Percentiles rank a stretch among this genome's conserved stretches.
Evolutionary conservation across 495 filamentous ascomycete genomes (phyloP).

Genomic region (Penicillium longicatenatum): DNA sequence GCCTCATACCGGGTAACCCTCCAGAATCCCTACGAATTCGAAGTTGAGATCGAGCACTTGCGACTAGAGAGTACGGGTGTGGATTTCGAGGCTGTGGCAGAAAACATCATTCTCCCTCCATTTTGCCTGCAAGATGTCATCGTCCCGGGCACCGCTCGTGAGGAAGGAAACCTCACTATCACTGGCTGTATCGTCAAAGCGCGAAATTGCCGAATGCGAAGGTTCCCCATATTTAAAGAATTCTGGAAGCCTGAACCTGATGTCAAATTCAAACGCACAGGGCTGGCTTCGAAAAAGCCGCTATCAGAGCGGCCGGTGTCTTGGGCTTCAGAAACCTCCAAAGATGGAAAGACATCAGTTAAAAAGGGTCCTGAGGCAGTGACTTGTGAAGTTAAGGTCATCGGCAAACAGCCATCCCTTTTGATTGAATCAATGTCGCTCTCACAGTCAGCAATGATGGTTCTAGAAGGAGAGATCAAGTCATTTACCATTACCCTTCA

Average conservation of each 20-base stretch:
- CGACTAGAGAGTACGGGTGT: slow-evolving; percentile 71
- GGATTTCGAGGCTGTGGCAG: slow-evolving; percentile 64
- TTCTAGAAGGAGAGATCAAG: slow-evolving; percentile 82
- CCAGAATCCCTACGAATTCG: slow-evolving; percentile 93
- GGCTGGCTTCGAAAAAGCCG: slow-evolving; percentile 60
- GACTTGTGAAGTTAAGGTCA: slow-evolving; percentile 62
- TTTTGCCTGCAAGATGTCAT: slow-evolving; percentile 78
- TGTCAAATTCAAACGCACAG: slow-evolving; percentile 73
- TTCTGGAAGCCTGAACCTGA: slow-evolving; percentile 73
- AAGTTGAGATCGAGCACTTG: slow-evolving; percentile 82
- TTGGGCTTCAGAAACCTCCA: slow-evolving; percentile 53
- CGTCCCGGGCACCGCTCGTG: slow-evolving; percentile 66
- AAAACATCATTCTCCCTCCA: slow-evolving; percentile 70
- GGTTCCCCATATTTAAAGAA: slow-evolving; percentile 79
- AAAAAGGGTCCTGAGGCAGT: slow-evolving; percentile 40
- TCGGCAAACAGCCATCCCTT: slow-evolving; percentile 74
- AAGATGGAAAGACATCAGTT: slow-evolving; percentile 38
- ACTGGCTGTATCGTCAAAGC: slow-evolving; percentile 80
- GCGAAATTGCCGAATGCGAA: slow-evolving; percentile 74
- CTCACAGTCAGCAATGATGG: slow-evolving; percentile 84
- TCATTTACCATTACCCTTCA: slow-evolving; percentile 77
- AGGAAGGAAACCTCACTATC: slow-evolving; percentile 68
- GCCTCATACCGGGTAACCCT: slow-evolving; percentile 77
- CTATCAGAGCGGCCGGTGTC: slow-evolving; percentile 54
- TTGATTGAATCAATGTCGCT: slow-evolving; percentile 74